Conservation (phyloP, 768 basidiomycete genomes). For the Suillus clintonianus region DNA sequence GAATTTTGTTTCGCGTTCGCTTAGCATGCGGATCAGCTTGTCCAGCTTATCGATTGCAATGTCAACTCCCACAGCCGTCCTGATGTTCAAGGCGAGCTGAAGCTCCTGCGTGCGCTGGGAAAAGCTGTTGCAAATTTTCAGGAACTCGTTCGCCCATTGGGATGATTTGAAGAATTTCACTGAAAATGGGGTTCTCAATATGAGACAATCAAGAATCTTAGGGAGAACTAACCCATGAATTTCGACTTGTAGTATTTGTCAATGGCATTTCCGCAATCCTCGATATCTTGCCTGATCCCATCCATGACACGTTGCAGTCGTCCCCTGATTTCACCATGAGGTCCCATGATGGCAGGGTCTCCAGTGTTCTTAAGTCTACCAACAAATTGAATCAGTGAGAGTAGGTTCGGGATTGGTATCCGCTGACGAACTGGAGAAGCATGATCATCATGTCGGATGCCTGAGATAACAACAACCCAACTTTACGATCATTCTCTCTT, state of each 20-base stretch:
- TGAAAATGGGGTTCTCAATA: slow-evolving; percentile 7
- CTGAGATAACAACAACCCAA: slow-evolving; percentile 45
- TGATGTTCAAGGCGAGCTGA: slow-evolving; percentile 37
- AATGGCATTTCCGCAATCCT: slow-evolving; percentile 44
- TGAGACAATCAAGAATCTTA: neutral
- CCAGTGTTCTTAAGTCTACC: slow-evolving; percentile 32
- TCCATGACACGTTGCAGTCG: slow-evolving; percentile 33
- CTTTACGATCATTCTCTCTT: slow-evolving; percentile 52
- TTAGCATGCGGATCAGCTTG: slow-evolving; percentile 6
- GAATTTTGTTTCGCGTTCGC: slow-evolving; percentile 26
- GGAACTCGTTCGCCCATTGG: slow-evolving; percentile 41
- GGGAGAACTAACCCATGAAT: slow-evolving; percentile 35
- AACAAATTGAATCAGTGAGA: neutral
- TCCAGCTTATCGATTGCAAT: slow-evolving; percentile 16
- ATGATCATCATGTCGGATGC: slow-evolving; percentile 53
- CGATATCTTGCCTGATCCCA: slow-evolving; percentile 41
- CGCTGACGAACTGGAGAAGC: slow-evolving; percentile 42
- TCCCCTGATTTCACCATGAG: slow-evolving; percentile 35
- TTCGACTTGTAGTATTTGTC: slow-evolving; percentile 49
- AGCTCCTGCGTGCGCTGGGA: slow-evolving; percentile 36
- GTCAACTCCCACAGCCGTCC: slow-evolving; percentile 39
- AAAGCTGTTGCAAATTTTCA: slow-evolving; percentile 35
- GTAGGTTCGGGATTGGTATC: neutral
- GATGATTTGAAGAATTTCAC: slow-evolving; percentile 35
- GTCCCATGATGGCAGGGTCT: slow-evolving; percentile 22